phyloP scores from a whole-genome alignment of 495 filamentous ascomycete genomes.

The Thozetella sp. region DNA sequence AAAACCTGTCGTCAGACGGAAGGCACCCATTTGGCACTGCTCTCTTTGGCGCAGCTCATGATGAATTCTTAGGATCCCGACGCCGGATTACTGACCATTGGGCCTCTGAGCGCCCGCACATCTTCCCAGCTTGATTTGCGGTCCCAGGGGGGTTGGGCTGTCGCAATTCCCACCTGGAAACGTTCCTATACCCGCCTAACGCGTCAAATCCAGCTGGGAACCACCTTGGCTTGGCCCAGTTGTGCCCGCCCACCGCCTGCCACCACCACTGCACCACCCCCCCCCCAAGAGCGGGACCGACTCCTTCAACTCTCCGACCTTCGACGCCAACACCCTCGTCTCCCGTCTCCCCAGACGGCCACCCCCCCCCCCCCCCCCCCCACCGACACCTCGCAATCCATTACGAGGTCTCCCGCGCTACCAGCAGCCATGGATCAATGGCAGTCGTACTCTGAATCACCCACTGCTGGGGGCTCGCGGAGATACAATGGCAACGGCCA shows the following conservation, averaged over 20 bases:
- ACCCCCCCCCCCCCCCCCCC: conserved; percentile 13
- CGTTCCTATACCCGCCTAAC: conserved; percentile 9
- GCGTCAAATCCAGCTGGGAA: conserved; percentile 9
- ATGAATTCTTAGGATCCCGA: background rate
- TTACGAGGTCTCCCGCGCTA: conserved; percentile 11
- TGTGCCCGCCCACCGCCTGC: too few relatives aligned
- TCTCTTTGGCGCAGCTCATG: background rate
- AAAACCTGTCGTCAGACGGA: background rate
- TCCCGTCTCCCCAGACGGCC: conserved; percentile 4
- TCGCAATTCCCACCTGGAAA: background rate
- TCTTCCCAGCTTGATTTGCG: background rate
- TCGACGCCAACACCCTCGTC: conserved; percentile 17
- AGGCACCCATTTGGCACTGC: background rate
- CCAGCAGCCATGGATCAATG: conserved; percentile 58
- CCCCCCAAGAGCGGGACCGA: conserved; percentile 3
- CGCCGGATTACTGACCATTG: background rate
- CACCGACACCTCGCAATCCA: conserved; percentile 4
- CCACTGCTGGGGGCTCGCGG: conserved; percentile 42
- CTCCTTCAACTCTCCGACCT: conserved; percentile 18
- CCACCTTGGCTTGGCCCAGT: background rate
- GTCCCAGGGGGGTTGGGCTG: background rate
- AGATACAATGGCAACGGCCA: conserved; percentile 51
- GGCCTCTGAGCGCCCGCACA: background rate
- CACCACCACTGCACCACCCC: background rate
- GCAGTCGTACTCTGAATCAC: conserved; percentile 50